These are phyloP conservation scores for Penicillium italicum DNA, from an alignment of 2,329 filamentous ascomycete species.

Conservation along the genomic window DNA sequence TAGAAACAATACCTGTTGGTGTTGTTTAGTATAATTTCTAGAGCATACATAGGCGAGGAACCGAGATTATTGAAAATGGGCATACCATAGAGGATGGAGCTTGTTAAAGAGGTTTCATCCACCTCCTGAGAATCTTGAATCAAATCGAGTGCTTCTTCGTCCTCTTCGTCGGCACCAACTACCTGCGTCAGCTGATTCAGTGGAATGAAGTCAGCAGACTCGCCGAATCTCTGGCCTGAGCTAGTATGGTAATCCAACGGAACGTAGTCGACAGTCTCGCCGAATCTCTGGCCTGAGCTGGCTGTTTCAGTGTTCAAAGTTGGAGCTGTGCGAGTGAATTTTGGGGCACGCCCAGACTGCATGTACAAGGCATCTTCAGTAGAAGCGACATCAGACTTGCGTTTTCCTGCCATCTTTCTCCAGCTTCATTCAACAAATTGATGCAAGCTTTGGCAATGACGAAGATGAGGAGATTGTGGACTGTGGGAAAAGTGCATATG, in stretches of 20 bases:
- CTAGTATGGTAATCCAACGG: background rate
- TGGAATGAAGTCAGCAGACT: slow-evolving; percentile 30
- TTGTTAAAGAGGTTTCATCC: slow-evolving; percentile 36
- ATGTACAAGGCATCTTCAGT: background rate
- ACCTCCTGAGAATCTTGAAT: slow-evolving; percentile 32
- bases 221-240: slow-evolving; percentile 28
- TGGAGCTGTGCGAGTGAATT: background rate
- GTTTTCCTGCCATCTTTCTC: background rate
- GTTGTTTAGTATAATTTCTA: background rate
- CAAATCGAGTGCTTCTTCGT: slow-evolving; percentile 33
- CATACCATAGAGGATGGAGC: slow-evolving; percentile 42
- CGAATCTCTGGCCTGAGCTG: slow-evolving; percentile 28
- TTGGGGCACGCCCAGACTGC: background rate
- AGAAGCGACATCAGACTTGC: background rate
- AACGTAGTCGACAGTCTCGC: slow-evolving; percentile 13
- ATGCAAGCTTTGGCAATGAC: background rate
- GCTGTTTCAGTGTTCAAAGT: background rate
- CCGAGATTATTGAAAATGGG: background rate
- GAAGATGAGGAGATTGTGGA: background rate
- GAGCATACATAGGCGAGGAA: background rate
- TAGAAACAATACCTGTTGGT: slow-evolving; percentile 38
- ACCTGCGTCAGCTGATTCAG: slow-evolving; percentile 31
- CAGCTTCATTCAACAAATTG: background rate
- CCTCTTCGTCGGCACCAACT: slow-evolving; percentile 34
- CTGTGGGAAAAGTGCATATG: background rate